Percentiles rank a stretch among this genome's conserved stretches.
phyloP scores from a whole-genome alignment of 2,329 filamentous ascomycete species.

The Colletotrichum sp. region DNA sequence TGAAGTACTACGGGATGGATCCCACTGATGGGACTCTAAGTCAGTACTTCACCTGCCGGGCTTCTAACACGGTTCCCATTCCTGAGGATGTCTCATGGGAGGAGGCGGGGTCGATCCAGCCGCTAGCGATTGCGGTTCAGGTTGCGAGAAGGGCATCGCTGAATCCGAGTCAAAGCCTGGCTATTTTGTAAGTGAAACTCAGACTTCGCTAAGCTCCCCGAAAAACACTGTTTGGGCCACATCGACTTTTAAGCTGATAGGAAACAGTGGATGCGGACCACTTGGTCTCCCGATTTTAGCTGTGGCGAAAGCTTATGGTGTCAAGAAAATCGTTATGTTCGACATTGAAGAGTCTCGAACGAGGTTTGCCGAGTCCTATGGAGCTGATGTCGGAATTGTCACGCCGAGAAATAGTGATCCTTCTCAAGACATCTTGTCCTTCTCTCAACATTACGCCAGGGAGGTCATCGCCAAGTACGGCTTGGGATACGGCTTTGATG shows the following conservation, averaged over 20 bases:
- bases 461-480: background rate
- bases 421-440: background rate
- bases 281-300: background rate
- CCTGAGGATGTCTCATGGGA: background rate
- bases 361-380: background rate
- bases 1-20: background rate
- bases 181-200: background rate
- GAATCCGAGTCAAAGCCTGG: background rate
- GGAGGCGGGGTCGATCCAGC: background rate
- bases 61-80: background rate
- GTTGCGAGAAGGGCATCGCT: background rate
- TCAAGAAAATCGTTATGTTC: background rate
- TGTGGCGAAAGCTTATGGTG: accelerated
- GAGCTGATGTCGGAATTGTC: background rate
- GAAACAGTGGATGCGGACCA: background rate
- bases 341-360: background rate
- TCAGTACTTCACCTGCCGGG: background rate
- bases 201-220: accelerated
- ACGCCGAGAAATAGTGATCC: background rate
- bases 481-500: background rate
- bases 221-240: accelerated
- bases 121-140: background rate
- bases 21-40: background rate
- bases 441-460: background rate
- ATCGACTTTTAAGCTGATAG: background rate